A percentile compares a stretch with the other conserved stretches of the same genome.
Evolutionary conservation across 1,284 basidiomycete species (phyloP).

Genomic region (Inonotus hispidus): DNA sequence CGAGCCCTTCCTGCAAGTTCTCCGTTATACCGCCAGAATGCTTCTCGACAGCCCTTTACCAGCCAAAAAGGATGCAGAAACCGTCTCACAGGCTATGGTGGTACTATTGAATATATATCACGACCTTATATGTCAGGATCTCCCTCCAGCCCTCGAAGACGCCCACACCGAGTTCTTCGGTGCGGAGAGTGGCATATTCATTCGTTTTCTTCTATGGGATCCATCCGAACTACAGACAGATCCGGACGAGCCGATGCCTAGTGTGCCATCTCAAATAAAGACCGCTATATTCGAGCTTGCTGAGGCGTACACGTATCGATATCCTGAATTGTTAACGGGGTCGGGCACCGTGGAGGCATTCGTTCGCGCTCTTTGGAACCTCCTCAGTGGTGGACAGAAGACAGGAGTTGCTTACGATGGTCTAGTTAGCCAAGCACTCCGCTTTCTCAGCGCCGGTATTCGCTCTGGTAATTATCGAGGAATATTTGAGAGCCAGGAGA

Average conservation of each 20-base stretch:
- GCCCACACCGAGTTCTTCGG: constrained; percentile 79
- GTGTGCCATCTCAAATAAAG: constrained; percentile 82
- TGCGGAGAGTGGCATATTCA: constrained; percentile 63
- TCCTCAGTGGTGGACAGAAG: constrained; percentile 72
- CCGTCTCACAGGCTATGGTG: constrained; percentile 70
- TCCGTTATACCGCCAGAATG: constrained; percentile 57
- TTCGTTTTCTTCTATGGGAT: constrained; percentile 78
- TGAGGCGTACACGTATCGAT: constrained; percentile 13
- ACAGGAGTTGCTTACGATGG: constrained; percentile 74
- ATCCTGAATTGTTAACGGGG: constrained; percentile 47
- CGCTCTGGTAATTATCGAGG: constrained; percentile 69
- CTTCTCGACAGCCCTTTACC: constrained; percentile 41
- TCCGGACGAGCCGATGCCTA: constrained; percentile 82
- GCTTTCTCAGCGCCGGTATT: constrained; percentile 91
- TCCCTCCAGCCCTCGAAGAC: constrained; percentile 94
- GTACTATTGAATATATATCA: constrained; percentile 86
- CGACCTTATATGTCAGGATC: constrained; percentile 92
- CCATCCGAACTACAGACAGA: constrained; percentile 64
- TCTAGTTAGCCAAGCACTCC: constrained; percentile 88
- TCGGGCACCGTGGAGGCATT: constrained; percentile 65
- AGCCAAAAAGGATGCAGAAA: constrained; percentile 28
- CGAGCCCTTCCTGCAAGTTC: constrained; percentile 78
- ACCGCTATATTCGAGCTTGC: constrained; percentile 84
- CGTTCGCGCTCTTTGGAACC: constrained; percentile 89
- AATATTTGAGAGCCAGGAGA: constrained; percentile 69